phyloP scores from a whole-genome alignment of 352 stramenopile genomes.

The Globisporangium perplexum region DNA sequence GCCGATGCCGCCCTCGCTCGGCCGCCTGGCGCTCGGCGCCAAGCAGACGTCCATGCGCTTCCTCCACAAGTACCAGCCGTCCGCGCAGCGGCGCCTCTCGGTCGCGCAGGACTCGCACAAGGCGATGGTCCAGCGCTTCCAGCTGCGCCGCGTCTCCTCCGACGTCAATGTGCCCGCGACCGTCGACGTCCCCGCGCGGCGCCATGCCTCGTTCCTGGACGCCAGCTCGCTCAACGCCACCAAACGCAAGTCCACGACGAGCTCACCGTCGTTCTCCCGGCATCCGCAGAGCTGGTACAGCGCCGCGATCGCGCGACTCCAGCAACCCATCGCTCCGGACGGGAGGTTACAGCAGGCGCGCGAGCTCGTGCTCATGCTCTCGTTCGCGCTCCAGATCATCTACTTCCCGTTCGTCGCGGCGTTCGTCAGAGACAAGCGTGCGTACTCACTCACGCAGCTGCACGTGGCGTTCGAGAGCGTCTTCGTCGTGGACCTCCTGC shows the following conservation, averaged over 20 bases:
- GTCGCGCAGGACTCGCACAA: slow-evolving; percentile 14
- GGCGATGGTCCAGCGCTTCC: slow-evolving; percentile 49
- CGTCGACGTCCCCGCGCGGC: too few species aligned
- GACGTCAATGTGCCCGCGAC: neutral
- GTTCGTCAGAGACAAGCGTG: slow-evolving; percentile 15
- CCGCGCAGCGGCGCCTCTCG: neutral
- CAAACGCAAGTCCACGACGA: neutral
- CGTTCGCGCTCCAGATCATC: slow-evolving; percentile 25
- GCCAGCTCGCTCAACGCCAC: neutral
- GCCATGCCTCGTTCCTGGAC: neutral
- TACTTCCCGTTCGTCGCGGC: slow-evolving; percentile 32
- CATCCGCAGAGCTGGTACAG: neutral
- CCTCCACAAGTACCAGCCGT: neutral
- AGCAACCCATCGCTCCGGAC: slow-evolving; percentile 9
- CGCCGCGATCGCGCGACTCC: neutral
- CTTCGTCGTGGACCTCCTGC: slow-evolving; percentile 18
- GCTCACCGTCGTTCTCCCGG: slow-evolving; percentile 29
- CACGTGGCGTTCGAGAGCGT: slow-evolving; percentile 9
- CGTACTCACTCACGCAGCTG: neutral
- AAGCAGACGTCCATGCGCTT: neutral
- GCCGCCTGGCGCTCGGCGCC: neutral
- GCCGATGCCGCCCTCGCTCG: neutral
- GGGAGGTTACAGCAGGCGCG: slow-evolving; percentile 22
- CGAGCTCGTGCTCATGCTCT: slow-evolving; percentile 16
- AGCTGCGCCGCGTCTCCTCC: slow-evolving; percentile 13